phyloP scores from a whole-genome alignment of 129 eudicot genomes.

The Pulicaria dysenterica region DNA sequence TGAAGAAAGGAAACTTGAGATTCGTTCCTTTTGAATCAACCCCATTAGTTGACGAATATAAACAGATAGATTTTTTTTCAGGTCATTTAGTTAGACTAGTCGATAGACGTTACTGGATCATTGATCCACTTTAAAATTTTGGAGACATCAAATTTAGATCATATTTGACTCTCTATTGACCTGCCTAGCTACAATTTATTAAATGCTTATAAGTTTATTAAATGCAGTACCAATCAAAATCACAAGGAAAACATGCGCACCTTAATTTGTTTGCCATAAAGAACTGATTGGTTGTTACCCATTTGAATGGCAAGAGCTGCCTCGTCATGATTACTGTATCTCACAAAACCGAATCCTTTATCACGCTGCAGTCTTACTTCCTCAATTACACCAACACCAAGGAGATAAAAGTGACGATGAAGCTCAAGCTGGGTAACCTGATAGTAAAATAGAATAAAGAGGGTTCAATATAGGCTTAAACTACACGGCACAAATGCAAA shows the following conservation, averaged over 20 bases:
- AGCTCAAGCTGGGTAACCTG: slow-evolving; percentile 87
- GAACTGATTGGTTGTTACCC: slow-evolving; percentile 72
- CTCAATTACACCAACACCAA: slow-evolving; percentile 82
- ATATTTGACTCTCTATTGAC: slow-evolving; percentile 4
- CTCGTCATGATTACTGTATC: slow-evolving; percentile 83
- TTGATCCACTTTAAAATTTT: slow-evolving; percentile 9
- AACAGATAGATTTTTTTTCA: not conserved
- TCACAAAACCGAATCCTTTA: slow-evolving; percentile 92
- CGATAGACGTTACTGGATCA: not conserved
- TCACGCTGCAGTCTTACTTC: slow-evolving; percentile 95
- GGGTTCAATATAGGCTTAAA: too few relatives aligned
- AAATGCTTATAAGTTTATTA: not conserved
- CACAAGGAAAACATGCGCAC: slow-evolving; percentile 36
- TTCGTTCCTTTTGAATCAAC: not conserved
- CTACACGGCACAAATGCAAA: too few relatives aligned
- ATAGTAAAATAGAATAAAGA: not conserved
- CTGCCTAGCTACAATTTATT: not conserved
- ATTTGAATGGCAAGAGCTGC: slow-evolving; percentile 84
- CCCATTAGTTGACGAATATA: not conserved
- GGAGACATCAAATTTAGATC: slow-evolving; percentile 17
- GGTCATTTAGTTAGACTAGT: not conserved
- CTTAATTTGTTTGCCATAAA: slow-evolving; percentile 79
- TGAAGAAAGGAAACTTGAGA: too few relatives aligned
- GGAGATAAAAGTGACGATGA: slow-evolving; percentile 79
- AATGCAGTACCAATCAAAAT: slow-evolving; percentile 1